Evolutionary conservation across 169 alveolate species (phyloP).

Genomic region (Cryptosporidium sp.): DNA sequence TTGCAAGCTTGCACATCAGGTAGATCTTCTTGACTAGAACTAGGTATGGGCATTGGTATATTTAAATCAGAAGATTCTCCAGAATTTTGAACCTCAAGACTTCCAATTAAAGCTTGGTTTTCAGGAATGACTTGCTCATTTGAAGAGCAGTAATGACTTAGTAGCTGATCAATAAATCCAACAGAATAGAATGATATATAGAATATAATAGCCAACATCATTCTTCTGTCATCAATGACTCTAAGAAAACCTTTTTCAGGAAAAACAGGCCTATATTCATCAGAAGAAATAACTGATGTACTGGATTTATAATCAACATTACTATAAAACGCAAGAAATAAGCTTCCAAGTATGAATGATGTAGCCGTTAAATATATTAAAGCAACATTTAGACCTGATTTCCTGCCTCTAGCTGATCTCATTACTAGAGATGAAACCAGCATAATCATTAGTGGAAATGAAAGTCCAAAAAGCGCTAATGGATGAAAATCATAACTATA

Average conservation of each 20-base stretch:
- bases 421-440: constrained; percentile 28
- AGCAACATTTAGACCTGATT: background rate
- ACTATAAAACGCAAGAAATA: constrained; percentile 54
- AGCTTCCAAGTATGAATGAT: constrained; percentile 54
- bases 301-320: constrained; percentile 28
- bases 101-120: constrained; percentile 28
- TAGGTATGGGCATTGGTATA: background rate
- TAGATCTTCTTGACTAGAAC: background rate
- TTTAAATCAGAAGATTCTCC: background rate
- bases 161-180: constrained; percentile 55
- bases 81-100: background rate
- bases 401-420: background rate
- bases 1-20: background rate
- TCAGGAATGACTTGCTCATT: constrained; percentile 6
- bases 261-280: background rate
- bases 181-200: constrained; percentile 61
- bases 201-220: constrained; percentile 53
- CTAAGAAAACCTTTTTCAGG: constrained; percentile 42
- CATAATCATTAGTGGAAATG: constrained; percentile 50
- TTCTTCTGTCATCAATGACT: constrained; percentile 46
- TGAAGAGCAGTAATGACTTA: background rate
- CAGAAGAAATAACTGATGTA: background rate
- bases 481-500: constrained; percentile 71
- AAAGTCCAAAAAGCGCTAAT: constrained; percentile 54
- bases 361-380: constrained; percentile 39